These are phyloP conservation scores for Bidens hawaiensis DNA, from an alignment of 140 eudicot genomes.

Conservation along the genomic window DNA sequence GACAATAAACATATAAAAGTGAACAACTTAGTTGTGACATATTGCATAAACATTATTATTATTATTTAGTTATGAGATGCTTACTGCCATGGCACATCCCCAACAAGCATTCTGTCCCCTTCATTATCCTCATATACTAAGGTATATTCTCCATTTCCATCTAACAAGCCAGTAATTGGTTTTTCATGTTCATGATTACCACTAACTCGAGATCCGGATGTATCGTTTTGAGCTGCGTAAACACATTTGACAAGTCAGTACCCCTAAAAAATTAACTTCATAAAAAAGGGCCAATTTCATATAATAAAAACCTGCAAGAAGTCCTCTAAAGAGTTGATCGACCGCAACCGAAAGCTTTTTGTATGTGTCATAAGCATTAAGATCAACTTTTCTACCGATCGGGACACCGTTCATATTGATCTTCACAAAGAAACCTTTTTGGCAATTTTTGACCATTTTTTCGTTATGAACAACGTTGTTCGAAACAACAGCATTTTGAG, in stretches of 20 bases:
- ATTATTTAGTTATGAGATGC: conserved; percentile 43
- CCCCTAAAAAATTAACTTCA: background rate
- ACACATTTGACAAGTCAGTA: conserved; percentile 1
- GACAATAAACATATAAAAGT: conserved; percentile 8
- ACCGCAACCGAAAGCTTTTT: conserved; percentile 79
- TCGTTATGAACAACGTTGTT: conserved; percentile 29
- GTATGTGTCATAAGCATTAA: conserved; percentile 71
- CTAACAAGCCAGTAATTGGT: conserved; percentile 65
- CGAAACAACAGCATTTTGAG: conserved; percentile 36
- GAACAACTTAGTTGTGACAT: too few relatives aligned
- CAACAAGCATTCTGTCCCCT: conserved; percentile 99
- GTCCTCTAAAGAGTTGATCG: conserved; percentile 93
- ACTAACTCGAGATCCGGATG: conserved; percentile 31
- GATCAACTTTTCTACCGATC: conserved; percentile 90
- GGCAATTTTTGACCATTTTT: conserved; percentile 37
- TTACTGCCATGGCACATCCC: conserved; percentile 99
- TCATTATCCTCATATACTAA: conserved; percentile 92
- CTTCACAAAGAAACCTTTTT: conserved; percentile 74
- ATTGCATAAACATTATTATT: conserved; percentile 14
- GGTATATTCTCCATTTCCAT: conserved; percentile 92
- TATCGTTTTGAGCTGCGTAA: conserved; percentile 67
- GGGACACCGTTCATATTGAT: conserved; percentile 96
- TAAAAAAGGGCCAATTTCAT: background rate
- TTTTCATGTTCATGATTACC: conserved; percentile 42
- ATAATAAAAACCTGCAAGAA: conserved; percentile 65